phyloP scores from a whole-genome alignment of 2,329 filamentous ascomycete genomes.

The Ophiostoma ulmi region DNA sequence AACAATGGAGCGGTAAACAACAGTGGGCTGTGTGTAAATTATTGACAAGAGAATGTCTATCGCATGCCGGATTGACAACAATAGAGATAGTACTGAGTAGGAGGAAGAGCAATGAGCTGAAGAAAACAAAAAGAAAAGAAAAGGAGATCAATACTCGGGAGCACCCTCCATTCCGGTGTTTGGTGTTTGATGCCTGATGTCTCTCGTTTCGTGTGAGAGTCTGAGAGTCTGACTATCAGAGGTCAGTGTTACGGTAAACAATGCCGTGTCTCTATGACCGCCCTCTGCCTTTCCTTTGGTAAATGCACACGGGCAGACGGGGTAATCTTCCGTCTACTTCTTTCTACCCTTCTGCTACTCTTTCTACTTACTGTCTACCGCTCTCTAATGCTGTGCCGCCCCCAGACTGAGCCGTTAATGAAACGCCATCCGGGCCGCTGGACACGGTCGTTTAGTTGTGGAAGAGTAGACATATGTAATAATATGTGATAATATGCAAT shows the following conservation, averaged over 20 bases:
- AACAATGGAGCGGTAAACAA: slow-evolving; percentile 4
- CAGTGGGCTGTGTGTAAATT: neutral
- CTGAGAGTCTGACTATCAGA: neutral
- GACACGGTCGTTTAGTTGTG: neutral
- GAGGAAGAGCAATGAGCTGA: neutral
- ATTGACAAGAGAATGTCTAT: neutral
- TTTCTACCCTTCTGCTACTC: no score
- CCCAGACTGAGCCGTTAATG: slow-evolving; percentile 1
- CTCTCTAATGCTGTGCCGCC: neutral
- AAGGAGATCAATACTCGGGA: neutral
- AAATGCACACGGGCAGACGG: neutral
- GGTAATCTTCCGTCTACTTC: neutral
- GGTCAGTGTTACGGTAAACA: neutral
- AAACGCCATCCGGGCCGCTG: neutral
- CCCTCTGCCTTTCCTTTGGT: no score
- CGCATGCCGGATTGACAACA: neutral
- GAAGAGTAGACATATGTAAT: neutral
- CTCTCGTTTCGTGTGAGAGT: neutral
- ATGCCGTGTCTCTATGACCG: neutral
- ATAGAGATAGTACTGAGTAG: neutral
- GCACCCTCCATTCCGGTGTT: neutral
- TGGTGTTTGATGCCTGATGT: neutral
- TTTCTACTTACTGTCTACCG: neutral
- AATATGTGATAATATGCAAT: no score
- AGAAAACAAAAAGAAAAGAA: neutral